These are phyloP conservation scores for Heteromeles arbutifolia DNA, from an alignment of 306 rosid species.

Conservation along the genomic window DNA sequence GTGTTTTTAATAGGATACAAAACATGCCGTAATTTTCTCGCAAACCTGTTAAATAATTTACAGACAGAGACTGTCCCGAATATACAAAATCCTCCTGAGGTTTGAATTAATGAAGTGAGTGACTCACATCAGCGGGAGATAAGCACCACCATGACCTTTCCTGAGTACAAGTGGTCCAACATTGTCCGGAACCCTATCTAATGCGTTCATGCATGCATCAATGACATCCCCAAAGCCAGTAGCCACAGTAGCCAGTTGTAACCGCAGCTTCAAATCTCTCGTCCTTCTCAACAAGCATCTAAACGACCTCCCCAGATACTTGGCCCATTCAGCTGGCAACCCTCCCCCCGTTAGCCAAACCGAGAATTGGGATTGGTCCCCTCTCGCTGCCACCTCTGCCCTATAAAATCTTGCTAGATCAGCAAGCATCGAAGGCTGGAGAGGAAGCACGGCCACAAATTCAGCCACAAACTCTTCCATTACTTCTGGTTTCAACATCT, in stretches of 20 bases:
- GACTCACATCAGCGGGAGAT: constrained; percentile 84
- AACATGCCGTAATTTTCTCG: neutral
- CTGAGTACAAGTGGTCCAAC: constrained; percentile 78
- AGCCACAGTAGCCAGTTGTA: constrained; percentile 70
- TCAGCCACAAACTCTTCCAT: constrained; percentile 91
- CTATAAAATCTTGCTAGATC: constrained; percentile 84
- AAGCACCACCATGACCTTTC: constrained; percentile 95
- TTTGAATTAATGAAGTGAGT: neutral
- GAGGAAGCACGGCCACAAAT: constrained; percentile 88
- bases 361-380: constrained; percentile 94
- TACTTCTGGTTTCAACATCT: constrained; percentile 93
- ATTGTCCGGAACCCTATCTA: constrained; percentile 82
- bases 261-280: constrained; percentile 67
- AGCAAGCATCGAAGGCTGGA: constrained; percentile 72
- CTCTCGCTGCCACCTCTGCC: constrained; percentile 89
- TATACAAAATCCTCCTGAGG: constrained; percentile 1
- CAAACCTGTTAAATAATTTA: constrained; percentile 11
- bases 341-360: constrained; percentile 99
- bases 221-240: constrained; percentile 74
- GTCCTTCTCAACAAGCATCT: constrained; percentile 87
- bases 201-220: constrained; percentile 47
- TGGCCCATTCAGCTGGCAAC: constrained; percentile 95
- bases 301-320: constrained; percentile 83
- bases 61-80: neutral
- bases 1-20: too few species aligned